Conservation (phyloP, 306 rosid genomes). For the Corylus americana region DNA sequence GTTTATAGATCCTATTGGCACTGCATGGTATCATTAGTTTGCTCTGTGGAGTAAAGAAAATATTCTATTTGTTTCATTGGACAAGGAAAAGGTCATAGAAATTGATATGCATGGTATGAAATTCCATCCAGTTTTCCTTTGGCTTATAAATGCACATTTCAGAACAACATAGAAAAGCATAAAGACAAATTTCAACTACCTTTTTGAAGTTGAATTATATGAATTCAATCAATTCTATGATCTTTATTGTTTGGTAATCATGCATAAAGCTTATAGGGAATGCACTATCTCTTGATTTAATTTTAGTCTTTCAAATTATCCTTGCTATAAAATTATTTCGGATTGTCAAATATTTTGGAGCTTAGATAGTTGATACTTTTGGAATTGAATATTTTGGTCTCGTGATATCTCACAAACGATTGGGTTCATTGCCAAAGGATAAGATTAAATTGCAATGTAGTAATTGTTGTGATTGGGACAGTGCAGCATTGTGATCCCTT, state of each 20-base stretch:
- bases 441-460: not conserved
- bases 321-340: no score
- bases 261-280: not conserved
- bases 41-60: not conserved
- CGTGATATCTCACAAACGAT: no score
- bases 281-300: no score
- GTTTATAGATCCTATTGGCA: no score
- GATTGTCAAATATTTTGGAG: no score
- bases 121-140: not conserved
- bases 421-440: no score
- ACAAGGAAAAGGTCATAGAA: not conserved
- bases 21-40: no score
- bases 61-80: not conserved
- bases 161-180: not conserved
- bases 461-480: not conserved
- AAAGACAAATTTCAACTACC: not conserved
- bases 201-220: not conserved
- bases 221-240: not conserved
- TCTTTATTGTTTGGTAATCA: not conserved
- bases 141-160: not conserved
- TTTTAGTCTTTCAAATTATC: no score
- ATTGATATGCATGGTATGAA: not conserved
- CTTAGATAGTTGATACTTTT: no score
- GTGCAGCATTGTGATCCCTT: not conserved
- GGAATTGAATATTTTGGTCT: no score